These are phyloP conservation scores for Irineochytrium annulatum DNA, from an alignment of 192 early-diverging fungal genomes.

Conservation along the genomic window DNA sequence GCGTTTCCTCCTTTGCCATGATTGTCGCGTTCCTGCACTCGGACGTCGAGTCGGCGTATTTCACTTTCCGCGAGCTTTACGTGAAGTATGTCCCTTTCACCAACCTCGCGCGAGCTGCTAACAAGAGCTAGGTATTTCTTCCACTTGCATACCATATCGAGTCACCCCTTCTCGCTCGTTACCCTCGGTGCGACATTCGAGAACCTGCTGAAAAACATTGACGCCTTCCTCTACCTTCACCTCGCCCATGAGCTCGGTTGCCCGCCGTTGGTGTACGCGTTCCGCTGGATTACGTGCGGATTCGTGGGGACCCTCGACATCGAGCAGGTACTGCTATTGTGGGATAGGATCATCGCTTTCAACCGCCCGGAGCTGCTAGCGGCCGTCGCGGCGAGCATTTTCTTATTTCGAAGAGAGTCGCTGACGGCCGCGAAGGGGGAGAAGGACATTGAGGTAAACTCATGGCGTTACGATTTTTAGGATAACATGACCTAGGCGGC, in stretches of 20 bases:
- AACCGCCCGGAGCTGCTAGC: slow-evolving; percentile 34
- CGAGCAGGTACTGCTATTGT: slow-evolving; percentile 51
- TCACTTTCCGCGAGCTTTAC: slow-evolving; percentile 53
- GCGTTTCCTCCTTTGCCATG: slow-evolving; percentile 49
- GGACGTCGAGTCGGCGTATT: slow-evolving; percentile 41
- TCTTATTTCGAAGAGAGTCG: slow-evolving; percentile 35
- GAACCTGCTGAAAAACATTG: slow-evolving; percentile 42
- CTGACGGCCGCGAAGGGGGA: slow-evolving; percentile 24
- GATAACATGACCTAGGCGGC: slow-evolving; percentile 6
- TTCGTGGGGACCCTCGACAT: slow-evolving; percentile 54
- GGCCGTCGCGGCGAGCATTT: slow-evolving; percentile 37
- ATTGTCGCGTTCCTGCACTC: slow-evolving; percentile 47
- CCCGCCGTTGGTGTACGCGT: slow-evolving; percentile 38
- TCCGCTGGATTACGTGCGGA: slow-evolving; percentile 50
- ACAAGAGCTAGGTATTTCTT: slow-evolving; percentile 37
- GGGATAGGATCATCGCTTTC: slow-evolving; percentile 55
- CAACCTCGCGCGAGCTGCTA: background rate
- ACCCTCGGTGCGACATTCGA: slow-evolving; percentile 40
- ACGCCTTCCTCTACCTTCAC: slow-evolving; percentile 41
- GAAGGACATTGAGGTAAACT: slow-evolving; percentile 43
- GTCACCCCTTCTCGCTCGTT: slow-evolving; percentile 19
- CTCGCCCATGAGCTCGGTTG: slow-evolving; percentile 27
- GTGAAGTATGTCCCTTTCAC: slow-evolving; percentile 26
- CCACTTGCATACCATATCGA: slow-evolving; percentile 42
- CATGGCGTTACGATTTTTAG: background rate